Evolutionary conservation across 164 flowering plant genomes (phyloP), one percentile per base, ranked within the genome.

Genomic region (Liquidambar formosana): DNA sequence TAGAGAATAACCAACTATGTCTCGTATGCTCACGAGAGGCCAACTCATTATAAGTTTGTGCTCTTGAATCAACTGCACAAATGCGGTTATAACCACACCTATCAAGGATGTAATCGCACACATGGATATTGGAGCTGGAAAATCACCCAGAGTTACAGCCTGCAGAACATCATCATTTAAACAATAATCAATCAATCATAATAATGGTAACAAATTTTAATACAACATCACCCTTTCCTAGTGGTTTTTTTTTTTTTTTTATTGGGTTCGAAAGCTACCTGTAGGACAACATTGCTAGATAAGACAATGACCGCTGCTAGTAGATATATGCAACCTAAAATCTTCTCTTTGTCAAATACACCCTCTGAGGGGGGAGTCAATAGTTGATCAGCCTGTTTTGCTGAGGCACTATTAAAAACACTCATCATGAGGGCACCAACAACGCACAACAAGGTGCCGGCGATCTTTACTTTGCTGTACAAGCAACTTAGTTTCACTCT

Each of bases 91-190:
- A 28, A 85, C 0, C 59, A 76, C 80, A 13, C 97, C 97, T 0
- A 92, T 71, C 21, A 90, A 67, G 10, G 93, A 85, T 28, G 91
- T 88, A 28, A 82, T 63, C 0, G 91, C 83, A 56, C 88, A 80
- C 26, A 94, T 38, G 0, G 96, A 83, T 22, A 92, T 75, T 1
- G 98, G 97, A 1, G 98, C 98, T 5, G 98, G 96, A 67, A 92
- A 89, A 21, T 88, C 89, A 2, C 68, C 72, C 79, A 94, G 65
- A 16, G 93, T 81, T 9, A 79, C 43, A 0, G 98, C 96, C 98
- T 92, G 81, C 22, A 10, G 16, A 75, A 44, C 51, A 72, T 0
- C 1, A 27, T 25, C 6, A 33, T 6, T 33, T 33, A 33, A 33
- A 33, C 41, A 33, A 33, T 6, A 33, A 33, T n/a, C n/a, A n/a